These are phyloP conservation scores for Phyllostachys edulis DNA, from an alignment of 176 grass and related monocot genomes.

Conservation along the genomic window DNA sequence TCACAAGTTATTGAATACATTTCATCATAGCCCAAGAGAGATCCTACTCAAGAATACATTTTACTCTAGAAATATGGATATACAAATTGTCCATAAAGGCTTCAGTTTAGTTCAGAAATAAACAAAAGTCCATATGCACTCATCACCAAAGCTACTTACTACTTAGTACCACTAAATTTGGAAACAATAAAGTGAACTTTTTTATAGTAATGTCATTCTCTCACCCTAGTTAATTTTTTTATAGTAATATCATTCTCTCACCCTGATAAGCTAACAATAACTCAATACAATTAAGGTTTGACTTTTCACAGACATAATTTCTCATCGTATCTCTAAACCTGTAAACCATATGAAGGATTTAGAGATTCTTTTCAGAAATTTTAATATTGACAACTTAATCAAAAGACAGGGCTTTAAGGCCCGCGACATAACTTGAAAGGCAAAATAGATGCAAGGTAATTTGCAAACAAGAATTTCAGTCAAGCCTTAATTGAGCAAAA, in stretches of 20 bases:
- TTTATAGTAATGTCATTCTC: not conserved
- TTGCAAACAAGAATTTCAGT: not conserved
- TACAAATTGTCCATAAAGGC: not conserved
- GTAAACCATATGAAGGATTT: not conserved
- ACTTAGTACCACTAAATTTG: not conserved
- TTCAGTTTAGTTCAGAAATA: constrained; percentile 26
- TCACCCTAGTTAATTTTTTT: not conserved
- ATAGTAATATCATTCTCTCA: not conserved
- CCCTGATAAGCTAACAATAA: not conserved
- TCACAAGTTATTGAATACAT: constrained; percentile 6
- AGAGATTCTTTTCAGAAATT: not conserved
- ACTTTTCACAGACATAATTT: not conserved
- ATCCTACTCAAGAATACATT: constrained; percentile 5
- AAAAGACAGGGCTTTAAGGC: constrained; percentile 9
- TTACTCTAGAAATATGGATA: not conserved
- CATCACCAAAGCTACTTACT: not conserved
- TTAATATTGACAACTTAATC: not conserved
- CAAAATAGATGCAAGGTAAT: not conserved
- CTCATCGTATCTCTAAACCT: not conserved
- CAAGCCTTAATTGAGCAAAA: not conserved
- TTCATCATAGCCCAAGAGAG: not conserved
- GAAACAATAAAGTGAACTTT: not conserved
- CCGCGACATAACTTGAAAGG: not conserved
- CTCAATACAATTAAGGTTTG: not conserved
- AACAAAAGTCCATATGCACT: not conserved